phyloP scores from a whole-genome alignment of 139 green algal species.

The Coccomyxa sp. region DNA sequence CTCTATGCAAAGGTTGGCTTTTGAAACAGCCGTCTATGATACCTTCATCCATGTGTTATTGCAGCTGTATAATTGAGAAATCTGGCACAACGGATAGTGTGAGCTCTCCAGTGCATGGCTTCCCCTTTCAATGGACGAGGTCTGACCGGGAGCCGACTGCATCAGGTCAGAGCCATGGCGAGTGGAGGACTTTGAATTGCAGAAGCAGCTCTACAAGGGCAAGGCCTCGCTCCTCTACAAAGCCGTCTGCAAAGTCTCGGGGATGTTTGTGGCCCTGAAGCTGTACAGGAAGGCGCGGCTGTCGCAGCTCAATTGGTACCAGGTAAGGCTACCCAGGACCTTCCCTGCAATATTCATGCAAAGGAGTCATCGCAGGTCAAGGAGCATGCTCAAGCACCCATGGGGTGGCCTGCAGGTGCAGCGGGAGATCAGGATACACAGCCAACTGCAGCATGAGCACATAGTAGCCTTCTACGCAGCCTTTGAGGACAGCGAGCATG shows the following conservation, averaged over 20 bases:
- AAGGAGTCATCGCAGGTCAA: too few relatives aligned
- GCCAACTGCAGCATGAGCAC: constrained; percentile 59
- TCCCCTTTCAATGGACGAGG: too few relatives aligned
- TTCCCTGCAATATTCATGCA: too few relatives aligned
- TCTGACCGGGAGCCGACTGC: too few relatives aligned
- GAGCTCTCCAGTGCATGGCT: too few relatives aligned
- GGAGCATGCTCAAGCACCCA: not conserved
- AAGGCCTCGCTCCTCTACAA: constrained; percentile 65
- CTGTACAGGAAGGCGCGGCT: constrained; percentile 70
- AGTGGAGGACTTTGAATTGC: constrained; percentile 60
- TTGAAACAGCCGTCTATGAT: too few relatives aligned
- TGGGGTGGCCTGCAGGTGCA: constrained; percentile 39
- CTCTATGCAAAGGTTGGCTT: too few relatives aligned
- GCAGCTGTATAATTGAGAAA: too few relatives aligned
- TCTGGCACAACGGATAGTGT: too few relatives aligned
- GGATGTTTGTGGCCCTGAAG: constrained; percentile 62
- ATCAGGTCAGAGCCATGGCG: too few relatives aligned
- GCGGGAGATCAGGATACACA: constrained; percentile 75
- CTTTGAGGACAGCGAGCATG: constrained; percentile 74
- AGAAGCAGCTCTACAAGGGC: constrained; percentile 69
- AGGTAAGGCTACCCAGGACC: too few relatives aligned
- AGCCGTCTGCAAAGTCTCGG: constrained; percentile 41
- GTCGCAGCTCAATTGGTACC: constrained; percentile 63
- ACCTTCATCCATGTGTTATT: too few relatives aligned
- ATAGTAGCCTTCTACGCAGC: constrained; percentile 72